Conservation (phyloP, 495 filamentous ascomycete species). For the Penicillium lividum region DNA sequence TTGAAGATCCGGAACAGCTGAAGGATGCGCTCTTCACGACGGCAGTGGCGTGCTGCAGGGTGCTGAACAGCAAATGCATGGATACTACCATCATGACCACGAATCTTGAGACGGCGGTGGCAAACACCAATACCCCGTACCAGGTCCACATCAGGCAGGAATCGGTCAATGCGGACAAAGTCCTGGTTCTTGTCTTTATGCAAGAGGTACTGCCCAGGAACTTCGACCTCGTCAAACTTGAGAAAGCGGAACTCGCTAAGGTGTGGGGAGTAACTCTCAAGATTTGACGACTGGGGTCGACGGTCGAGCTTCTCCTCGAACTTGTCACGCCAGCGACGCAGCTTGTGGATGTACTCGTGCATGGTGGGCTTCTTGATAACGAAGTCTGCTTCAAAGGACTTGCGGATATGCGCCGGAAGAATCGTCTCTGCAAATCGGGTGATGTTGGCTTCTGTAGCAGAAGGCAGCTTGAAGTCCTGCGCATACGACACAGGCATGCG, state of each 20-base stretch:
- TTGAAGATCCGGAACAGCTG: slow-evolving; percentile 99
- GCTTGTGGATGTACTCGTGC: slow-evolving; percentile 95
- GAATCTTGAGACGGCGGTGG: slow-evolving; percentile 89
- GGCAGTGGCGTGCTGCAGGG: slow-evolving; percentile 84
- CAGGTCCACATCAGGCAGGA: slow-evolving; percentile 90
- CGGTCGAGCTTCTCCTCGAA: slow-evolving; percentile 98
- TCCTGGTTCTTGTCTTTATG: slow-evolving; percentile 99
- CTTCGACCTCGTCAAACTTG: slow-evolving; percentile 97
- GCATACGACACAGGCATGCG: slow-evolving; percentile 83
- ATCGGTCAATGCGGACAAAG: slow-evolving; percentile 94
- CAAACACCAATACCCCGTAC: slow-evolving; percentile 85
- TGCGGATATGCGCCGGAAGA: slow-evolving; percentile 85
- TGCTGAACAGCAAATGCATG: slow-evolving; percentile 96
- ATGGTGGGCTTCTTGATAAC: slow-evolving; percentile 91
- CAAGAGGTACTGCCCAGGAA: slow-evolving; percentile 94
- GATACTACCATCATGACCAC: slow-evolving; percentile 95
- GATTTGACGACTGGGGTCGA: slow-evolving; percentile 63
- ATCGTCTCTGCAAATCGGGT: slow-evolving; percentile 96
- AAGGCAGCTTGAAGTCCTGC: slow-evolving; percentile 85
- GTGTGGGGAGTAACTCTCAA: slow-evolving; percentile 83
- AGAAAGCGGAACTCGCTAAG: slow-evolving; percentile 95
- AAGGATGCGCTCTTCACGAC: slow-evolving; percentile 90
- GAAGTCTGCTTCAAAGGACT: slow-evolving; percentile 94
- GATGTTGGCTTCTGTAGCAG: slow-evolving; percentile 92
- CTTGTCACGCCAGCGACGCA: slow-evolving; percentile 93